Base-by-base conservation (phyloP, 306 rosid genomes). In the Gillenia trifoliata region DNA sequence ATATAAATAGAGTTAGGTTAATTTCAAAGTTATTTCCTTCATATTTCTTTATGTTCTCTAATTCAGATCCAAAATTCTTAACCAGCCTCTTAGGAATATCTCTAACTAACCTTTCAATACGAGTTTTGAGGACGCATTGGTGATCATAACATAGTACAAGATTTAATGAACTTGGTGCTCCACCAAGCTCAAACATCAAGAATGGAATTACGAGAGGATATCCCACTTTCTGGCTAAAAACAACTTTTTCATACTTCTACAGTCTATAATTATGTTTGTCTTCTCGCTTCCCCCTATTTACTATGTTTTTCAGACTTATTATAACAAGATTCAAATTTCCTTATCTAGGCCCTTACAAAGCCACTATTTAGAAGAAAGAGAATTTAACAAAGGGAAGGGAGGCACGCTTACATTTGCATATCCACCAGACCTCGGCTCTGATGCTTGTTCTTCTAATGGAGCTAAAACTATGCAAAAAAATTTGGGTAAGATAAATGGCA, bases 391-490 rank as follows among this genome's bases (percentile, higher is more conserved):
- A 55, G 29, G 50, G 13, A 8, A 30, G 61, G 75, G 57, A 71
- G 54, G 60, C 57, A 55, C 13, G 54, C 96, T 84, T 74, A 90
- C 92, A 77, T 60, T 83, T 79, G 83, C 77, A 81, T 71, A 79
- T 63, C 84, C 85, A 55, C 54, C 5, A 64, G 79, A 72, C 61
- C 30, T 79, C 15, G 28, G 40, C 43, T 70, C 77, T 56, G 64
- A 61, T 70, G 40, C 54, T 81, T 82, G 79, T 66, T 78, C 79
- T 55, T 70, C 85, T 28, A 64, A 38, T 72, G 66, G n/a, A 76
- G 70, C 94, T 77, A 81, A 80, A 70, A 78, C 50, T 57, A 13
- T 65, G 77, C 20, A 64, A 41, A 65, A 62, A 4, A 7, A 29
- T 29, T 2, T 20, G 60, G 36, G 52, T 60, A 34, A 61, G 12